Base-by-base conservation (phyloP, 441 rosid species). In the Aleurites moluccanus region DNA sequence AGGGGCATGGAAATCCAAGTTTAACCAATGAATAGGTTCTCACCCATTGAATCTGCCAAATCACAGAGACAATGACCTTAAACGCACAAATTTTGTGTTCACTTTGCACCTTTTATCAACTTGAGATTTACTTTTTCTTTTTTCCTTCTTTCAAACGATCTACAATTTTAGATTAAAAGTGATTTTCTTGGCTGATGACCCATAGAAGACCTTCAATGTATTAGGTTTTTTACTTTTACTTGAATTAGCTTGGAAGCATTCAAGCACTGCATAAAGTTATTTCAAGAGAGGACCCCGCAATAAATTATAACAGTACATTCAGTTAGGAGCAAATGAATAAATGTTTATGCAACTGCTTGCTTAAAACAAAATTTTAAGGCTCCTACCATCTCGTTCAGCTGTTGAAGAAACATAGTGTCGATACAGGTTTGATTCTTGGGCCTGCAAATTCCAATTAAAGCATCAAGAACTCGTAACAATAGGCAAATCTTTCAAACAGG, bases 381-480 rank as follows among this genome's bases (percentile, higher is more conserved):
- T 76, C 89, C 69, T 91, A 91, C 96, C 98, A 77, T 94, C 98
- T 33, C 97, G 82, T 81, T 94, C 97, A 16, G 87, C 89, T 6
- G 98, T 92, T 79, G 97, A 85, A 64, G 97, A 83, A 69, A 90
- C 85, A 73, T 90, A 90, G 78, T 85, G 98, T 63, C 97, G 86
- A 83, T 79, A 94, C 57, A 94, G 86, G 75, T 85, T 94, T 82
- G 97, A 42, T 80, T 88, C 94, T 78, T 82, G 89, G 61, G 86
- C 98, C 97, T 94, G 90, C 77, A 79, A 57, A 47, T 73, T 53
- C 64, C 83, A 85, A 67, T 45, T 4, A 23, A 77, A 59, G 42
- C 6, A 72, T 73, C 60, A 82, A 55, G 47, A 62, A 60, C 47
- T 64, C 13, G 15, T 0, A 33, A 15, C 16, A 9, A 67, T 44